Percentiles rank a stretch among this genome's conserved stretches.
Evolutionary conservation across 306 rosid species (phyloP).

Genomic region (Vigna angularis): DNA sequence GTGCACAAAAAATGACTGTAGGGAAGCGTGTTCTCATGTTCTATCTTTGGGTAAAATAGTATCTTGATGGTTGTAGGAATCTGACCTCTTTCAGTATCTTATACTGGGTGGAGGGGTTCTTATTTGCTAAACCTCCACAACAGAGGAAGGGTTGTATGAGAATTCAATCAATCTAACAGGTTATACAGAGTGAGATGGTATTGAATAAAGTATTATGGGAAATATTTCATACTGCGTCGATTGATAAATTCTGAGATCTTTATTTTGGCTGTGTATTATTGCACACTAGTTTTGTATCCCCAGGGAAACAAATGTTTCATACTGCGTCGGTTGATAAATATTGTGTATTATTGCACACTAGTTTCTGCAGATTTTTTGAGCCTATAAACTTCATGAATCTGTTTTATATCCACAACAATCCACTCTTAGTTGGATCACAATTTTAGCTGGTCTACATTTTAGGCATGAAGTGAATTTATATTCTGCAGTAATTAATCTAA

Average conservation of each 20-base stretch:
- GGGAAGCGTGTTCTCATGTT: neutral
- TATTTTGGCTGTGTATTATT: slow-evolving; percentile 4
- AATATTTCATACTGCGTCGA: neutral
- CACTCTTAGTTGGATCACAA: slow-evolving; percentile 23
- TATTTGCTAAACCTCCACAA: too few relatives aligned
- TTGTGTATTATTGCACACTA: slow-evolving; percentile 14
- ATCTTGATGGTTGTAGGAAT: neutral
- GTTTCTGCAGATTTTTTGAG: slow-evolving; percentile 7
- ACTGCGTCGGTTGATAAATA: neutral
- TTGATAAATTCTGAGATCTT: neutral
- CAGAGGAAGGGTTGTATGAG: neutral
- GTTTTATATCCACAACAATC: slow-evolving; percentile 1
- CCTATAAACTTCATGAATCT: slow-evolving; percentile 4
- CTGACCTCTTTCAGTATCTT: slow-evolving; percentile 3
- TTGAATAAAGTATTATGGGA: neutral
- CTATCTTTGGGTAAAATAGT: neutral
- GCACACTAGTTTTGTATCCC: neutral
- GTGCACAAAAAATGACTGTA: neutral
- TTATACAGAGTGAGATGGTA: neutral
- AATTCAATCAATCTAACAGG: neutral
- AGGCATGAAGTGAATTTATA: slow-evolving; percentile 18
- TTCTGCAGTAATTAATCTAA: slow-evolving; percentile 23
- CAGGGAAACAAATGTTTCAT: neutral
- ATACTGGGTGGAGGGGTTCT: neutral
- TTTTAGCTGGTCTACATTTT: slow-evolving; percentile 7